Evolutionary conservation across 2,329 filamentous ascomycete genomes (phyloP), one percentile per base, ranked within the genome.

Genomic region (Hypoxylon sp.): DNA sequence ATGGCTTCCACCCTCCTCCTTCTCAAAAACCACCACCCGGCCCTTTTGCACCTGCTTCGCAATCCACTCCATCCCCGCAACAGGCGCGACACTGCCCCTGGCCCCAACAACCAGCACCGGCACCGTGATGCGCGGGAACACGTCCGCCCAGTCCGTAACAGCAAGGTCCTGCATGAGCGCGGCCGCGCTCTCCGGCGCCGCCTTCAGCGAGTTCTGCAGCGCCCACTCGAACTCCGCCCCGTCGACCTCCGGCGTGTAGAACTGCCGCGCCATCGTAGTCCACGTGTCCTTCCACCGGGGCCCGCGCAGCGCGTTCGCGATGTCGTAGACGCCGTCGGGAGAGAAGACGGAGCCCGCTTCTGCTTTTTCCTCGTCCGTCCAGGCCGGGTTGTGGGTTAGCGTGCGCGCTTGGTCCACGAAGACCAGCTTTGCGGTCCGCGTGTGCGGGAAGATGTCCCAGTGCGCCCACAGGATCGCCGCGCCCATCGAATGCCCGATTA

Each of bases 401-500:
- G 62, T 50, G 0, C 76, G 55, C 0, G 75, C 63, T 50, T 79
- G 73, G 61, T 80, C 78, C 56, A 75, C 73, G 21, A 79, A 52
- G 45, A 78, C 76, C 14, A 80, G 60, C 28, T 72, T 73, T 14
- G 41, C 17, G 38, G 79, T 49, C 13, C 74, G 75, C 34, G 69
- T 60, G 19, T 74, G 68, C 6, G 73, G 56, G 57, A 74, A 79
- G 32, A 75, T 55, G 55, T 79, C 76, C 75, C 76, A 78, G 60
- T 75, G 75, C 1, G 77, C 75, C 77, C 77, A 80, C 2, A 72
- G 63, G 2, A 80, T 62, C 0, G 73, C 73, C n/a, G 70, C 73
- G 10, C 79, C 79, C 74, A 80, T 80, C 0, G 78, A 79, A 65
- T 80, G 79, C 0, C 73, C 78, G 52, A 80, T 67, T 10, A 80